A percentile compares a stretch with the other conserved stretches of the same genome.
These are phyloP conservation scores for Fomitopsis pulvina DNA, from an alignment of 768 basidiomycete genomes.

Conservation along the genomic window DNA sequence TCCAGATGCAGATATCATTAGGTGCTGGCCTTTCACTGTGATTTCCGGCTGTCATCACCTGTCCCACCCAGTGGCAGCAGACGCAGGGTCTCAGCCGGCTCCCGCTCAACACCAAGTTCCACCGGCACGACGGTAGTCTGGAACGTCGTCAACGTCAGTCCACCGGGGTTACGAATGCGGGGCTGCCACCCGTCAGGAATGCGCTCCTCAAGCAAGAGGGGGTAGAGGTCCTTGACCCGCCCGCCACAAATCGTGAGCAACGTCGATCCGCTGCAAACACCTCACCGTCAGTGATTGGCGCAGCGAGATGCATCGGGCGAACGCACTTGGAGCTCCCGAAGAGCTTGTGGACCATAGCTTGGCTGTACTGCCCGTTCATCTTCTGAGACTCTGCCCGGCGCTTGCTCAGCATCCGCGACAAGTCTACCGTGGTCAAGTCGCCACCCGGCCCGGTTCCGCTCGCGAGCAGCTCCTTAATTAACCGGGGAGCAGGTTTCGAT, in stretches of 20 bases:
- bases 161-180: constrained; percentile 42
- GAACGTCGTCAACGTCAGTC: constrained; percentile 53
- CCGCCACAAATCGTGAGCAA: constrained; percentile 65
- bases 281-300: background rate
- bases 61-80: background rate
- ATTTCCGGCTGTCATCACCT: background rate
- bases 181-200: constrained; percentile 70
- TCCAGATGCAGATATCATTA: no score
- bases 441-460: constrained; percentile 48
- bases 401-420: constrained; percentile 50
- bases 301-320: background rate
- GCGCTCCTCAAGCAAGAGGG: constrained; percentile 61
- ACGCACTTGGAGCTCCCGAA: constrained; percentile 62
- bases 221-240: constrained; percentile 43
- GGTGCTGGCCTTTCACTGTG: no score
- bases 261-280: constrained; percentile 45
- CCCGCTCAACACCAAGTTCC: constrained; percentile 26
- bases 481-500: constrained; percentile 36
- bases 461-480: constrained; percentile 50
- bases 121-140: constrained; percentile 33
- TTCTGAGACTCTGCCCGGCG: constrained; percentile 52
- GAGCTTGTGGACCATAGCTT: constrained; percentile 43
- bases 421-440: constrained; percentile 47
- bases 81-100: constrained; percentile 10
- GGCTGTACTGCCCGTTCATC: constrained; percentile 51